Percentiles rank a stretch among this genome's conserved stretches.
Evolutionary conservation across 345 rosid genomes (phyloP).

Genomic region (Theobroma cacao): DNA sequence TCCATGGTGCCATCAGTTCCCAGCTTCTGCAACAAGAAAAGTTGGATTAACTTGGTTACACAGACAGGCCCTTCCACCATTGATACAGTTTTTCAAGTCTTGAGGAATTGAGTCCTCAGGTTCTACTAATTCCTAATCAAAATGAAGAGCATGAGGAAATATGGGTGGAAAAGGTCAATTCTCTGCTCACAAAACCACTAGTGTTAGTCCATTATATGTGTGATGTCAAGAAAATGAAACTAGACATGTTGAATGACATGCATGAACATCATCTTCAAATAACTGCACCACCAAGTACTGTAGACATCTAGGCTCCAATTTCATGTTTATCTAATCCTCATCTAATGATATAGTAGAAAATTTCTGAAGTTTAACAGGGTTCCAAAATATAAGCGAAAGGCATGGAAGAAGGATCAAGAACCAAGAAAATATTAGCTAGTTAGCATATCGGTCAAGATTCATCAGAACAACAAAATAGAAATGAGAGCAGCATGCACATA

Average conservation of each 20-base stretch:
- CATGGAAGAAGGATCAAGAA: not conserved
- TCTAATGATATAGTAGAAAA: not conserved
- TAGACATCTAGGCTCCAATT: not conserved
- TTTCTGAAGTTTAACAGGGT: not conserved
- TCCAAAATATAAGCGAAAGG: not conserved
- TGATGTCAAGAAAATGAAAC: not conserved
- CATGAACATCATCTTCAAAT: not conserved
- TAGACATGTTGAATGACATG: not conserved
- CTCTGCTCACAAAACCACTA: not conserved
- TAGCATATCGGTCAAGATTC: not conserved
- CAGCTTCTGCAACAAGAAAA: slow-evolving; percentile 51
- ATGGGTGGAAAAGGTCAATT: not conserved
- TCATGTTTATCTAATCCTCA: not conserved
- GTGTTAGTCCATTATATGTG: not conserved
- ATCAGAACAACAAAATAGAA: not conserved
- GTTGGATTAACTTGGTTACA: not conserved
- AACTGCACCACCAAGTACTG: not conserved
- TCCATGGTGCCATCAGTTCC: slow-evolving; percentile 78
- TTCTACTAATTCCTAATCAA: not conserved
- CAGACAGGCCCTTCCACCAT: not conserved
- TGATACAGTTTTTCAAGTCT: not conserved
- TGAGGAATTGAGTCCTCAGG: not conserved
- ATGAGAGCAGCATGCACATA: slow-evolving; percentile 29
- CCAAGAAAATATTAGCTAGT: not conserved
- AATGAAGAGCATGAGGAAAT: not conserved